A percentile compares a stretch with the other conserved stretches of the same genome.
phyloP scores from a whole-genome alignment of 768 basidiomycete species.

The Trametes maxima region DNA sequence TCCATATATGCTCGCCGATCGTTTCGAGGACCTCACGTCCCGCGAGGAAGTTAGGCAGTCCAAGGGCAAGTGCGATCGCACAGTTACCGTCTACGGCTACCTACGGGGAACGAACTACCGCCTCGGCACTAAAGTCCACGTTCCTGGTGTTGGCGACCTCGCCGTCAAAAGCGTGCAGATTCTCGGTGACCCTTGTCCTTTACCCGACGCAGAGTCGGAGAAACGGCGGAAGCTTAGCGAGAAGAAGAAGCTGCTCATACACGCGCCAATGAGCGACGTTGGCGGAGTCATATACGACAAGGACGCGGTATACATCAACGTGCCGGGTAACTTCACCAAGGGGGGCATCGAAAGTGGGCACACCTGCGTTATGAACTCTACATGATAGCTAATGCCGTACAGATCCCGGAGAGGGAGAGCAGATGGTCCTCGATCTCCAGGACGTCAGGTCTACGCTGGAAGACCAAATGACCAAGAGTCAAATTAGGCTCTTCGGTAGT shows the following conservation, averaged over 20 bases:
- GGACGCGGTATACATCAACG: conserved; percentile 97
- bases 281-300: conserved; percentile 98
- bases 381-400: neutral
- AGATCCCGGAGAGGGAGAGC: conserved; percentile 87
- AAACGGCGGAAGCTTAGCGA: conserved; percentile 91
- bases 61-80: conserved; percentile 92
- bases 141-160: conserved; percentile 94
- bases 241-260: conserved; percentile 88
- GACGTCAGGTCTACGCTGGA: conserved; percentile 82
- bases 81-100: conserved; percentile 92
- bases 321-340: conserved; percentile 90
- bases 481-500: conserved; percentile 81
- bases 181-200: conserved; percentile 93
- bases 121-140: conserved; percentile 78
- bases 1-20: conserved; percentile 92
- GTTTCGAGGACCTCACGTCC: conserved; percentile 92
- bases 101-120: conserved; percentile 87
- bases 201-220: conserved; percentile 90
- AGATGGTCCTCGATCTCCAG: conserved; percentile 97
- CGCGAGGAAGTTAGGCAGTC: conserved; percentile 76
- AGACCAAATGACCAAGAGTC: conserved; percentile 76
- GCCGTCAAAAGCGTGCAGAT: conserved; percentile 70
- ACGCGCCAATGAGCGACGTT: conserved; percentile 99
- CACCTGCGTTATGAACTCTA: neutral
- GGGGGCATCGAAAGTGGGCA: conserved; percentile 64